Base-by-base conservation (phyloP, 2,329 filamentous ascomycete genomes). In the Xylaria sp. region DNA sequence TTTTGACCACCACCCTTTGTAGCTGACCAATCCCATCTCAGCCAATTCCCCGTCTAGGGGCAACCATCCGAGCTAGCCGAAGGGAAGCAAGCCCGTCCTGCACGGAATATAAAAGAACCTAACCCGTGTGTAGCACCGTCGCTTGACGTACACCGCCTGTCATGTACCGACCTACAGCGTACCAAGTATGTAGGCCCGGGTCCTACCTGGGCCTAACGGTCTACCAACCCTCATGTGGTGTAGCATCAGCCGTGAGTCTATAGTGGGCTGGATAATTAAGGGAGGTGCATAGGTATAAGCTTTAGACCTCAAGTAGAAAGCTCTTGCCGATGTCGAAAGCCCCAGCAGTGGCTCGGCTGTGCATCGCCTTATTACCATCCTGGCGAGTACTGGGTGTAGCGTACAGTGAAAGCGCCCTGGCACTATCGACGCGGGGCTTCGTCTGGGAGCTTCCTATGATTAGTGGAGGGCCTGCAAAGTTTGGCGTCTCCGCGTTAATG, bases 1-100 rank as follows among this genome's bases (percentile, higher is more conserved):
- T 66, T 61, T 66, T 57, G 64, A 66, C 32, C 14, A 61, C 57
- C 64, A 66, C 34, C 58, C 58, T 51, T 61, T 11, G 32, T 51
- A 27, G 50, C 42, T 57, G 32, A 12, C 45, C 50, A 61, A 45
- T 53, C 21, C 53, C 19, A 47, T 24, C 24, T 32, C 24, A 30
- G 42, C 19, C 56, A 51, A 17, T 45, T 45, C 58, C 57, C 45
- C 53, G 7, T 24, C 21, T 24, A 55, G 27, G 36, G 24, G 48
- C 7, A 9, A 48, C 19, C n/a, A 51, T 62, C 64, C 50, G 58
- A 61, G 57, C 64, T 61, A 61, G 32, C 57, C 64, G 64, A 34
- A 42, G 42, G 30, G 39, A 12, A 51, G 39, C 50, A 14, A 45
- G 12, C 39, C 4, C 39, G 12, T 42, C 9, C 39, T 9, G 14